phyloP scores from a whole-genome alignment of 2,329 filamentous ascomycete species.

The Ilyonectria robusta region DNA sequence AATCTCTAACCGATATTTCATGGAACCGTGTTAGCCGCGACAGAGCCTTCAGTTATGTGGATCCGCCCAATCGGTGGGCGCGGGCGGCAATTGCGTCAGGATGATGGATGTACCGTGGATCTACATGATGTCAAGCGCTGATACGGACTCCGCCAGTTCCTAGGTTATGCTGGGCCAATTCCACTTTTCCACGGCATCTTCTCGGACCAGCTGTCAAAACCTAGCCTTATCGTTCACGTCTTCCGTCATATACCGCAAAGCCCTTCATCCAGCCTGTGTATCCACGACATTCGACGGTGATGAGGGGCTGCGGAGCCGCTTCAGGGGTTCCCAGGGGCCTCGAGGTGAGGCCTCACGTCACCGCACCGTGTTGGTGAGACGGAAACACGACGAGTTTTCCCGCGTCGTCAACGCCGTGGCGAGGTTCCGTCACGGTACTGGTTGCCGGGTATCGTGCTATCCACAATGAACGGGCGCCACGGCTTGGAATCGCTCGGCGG shows the following conservation, averaged over 20 bases:
- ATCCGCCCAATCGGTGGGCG: background rate
- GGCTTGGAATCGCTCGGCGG: background rate
- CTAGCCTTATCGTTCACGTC: background rate
- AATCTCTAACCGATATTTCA: background rate
- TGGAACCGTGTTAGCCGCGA: slow-evolving; percentile 6
- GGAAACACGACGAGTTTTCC: slow-evolving; percentile 2
- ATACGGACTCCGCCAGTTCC: slow-evolving; percentile 8
- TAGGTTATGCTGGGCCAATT: background rate
- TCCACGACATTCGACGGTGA: background rate
- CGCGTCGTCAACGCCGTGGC: background rate
- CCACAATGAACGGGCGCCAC: background rate
- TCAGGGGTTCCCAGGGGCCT: background rate
- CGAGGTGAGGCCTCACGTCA: slow-evolving; percentile 2
- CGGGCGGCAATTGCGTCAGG: slow-evolving; percentile 11
- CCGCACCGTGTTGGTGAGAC: slow-evolving; percentile 4
- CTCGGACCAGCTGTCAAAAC: slow-evolving; percentile 6
- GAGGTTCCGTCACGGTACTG: slow-evolving; percentile 1
- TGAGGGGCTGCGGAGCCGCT: background rate
- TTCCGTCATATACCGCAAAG: slow-evolving; percentile 3
- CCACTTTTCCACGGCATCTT: slow-evolving; percentile 17
- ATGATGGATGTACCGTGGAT: background rate
- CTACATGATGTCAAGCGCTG: background rate
- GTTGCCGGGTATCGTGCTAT: background rate
- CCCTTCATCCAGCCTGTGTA: background rate
- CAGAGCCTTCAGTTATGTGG: background rate